Percentiles rank a stretch among this genome's conserved stretches.
These are phyloP conservation scores for Hysterangium stoloniferum DNA, from an alignment of 768 basidiomycete genomes.

Conservation along the genomic window DNA sequence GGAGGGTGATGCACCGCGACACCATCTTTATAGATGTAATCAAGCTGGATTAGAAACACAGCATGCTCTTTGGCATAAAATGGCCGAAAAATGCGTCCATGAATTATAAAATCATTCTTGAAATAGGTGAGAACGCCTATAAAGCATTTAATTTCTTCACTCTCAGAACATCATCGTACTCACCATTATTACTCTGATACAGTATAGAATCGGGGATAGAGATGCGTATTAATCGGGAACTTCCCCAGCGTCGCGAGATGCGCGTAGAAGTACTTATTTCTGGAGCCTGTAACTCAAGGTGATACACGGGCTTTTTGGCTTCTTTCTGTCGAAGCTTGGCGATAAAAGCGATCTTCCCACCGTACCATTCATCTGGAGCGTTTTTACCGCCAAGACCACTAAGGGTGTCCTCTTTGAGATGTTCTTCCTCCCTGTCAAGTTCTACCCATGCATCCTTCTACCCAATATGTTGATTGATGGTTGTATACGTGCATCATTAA, in stretches of 20 bases:
- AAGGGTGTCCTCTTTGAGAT: slow-evolving; percentile 25
- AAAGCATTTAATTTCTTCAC: no score
- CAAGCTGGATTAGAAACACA: slow-evolving; percentile 48
- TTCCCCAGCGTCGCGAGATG: slow-evolving; percentile 55
- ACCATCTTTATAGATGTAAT: slow-evolving; percentile 28
- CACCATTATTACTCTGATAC: slow-evolving; percentile 21
- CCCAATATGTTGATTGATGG: slow-evolving; percentile 15
- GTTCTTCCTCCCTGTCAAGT: slow-evolving; percentile 46
- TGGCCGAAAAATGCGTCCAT: slow-evolving; percentile 46
- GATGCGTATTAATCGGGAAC: slow-evolving; percentile 47
- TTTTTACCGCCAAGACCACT: slow-evolving; percentile 37
- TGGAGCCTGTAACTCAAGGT: slow-evolving; percentile 39
- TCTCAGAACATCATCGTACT: no score
- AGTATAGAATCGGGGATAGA: slow-evolving; percentile 31
- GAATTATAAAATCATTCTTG: slow-evolving; percentile 43
- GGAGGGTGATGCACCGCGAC: slow-evolving; percentile 4
- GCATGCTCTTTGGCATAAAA: slow-evolving; percentile 54
- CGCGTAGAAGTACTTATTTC: slow-evolving; percentile 48
- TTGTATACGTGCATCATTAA: slow-evolving; percentile 11
- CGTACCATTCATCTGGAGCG: slow-evolving; percentile 39
- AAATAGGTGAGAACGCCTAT: slow-evolving; percentile 34
- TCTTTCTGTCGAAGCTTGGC: slow-evolving; percentile 27
- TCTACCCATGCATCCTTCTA: slow-evolving; percentile 55
- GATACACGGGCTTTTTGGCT: slow-evolving; percentile 20
- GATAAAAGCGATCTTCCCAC: slow-evolving; percentile 51